Conservation (phyloP, 495 filamentous ascomycete species). For the Penicillium roqueforti region DNA sequence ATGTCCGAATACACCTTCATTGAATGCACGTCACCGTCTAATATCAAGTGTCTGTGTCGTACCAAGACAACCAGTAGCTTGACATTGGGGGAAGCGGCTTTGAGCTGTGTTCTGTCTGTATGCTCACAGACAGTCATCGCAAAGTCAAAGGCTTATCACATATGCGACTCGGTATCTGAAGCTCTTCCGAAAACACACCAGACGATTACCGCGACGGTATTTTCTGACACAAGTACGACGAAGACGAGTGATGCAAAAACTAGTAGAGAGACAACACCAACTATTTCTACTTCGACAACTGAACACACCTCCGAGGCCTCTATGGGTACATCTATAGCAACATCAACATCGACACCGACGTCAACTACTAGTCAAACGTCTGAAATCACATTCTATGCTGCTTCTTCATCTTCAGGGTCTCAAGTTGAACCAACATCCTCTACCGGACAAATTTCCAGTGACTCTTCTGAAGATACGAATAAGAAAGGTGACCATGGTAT, state of each 20-base stretch:
- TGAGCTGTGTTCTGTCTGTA: conserved; percentile 55
- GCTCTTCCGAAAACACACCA: conserved; percentile 57
- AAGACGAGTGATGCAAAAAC: conserved; percentile 13
- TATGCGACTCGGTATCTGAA: conserved; percentile 52
- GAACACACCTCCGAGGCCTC: not conserved
- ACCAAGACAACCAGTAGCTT: conserved; percentile 56
- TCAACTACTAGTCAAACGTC: conserved; percentile 3
- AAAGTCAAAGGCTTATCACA: conserved; percentile 45
- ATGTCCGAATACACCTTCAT: conserved; percentile 48
- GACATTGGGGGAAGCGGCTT: conserved; percentile 64
- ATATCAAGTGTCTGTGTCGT: conserved; percentile 60
- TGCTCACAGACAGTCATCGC: conserved; percentile 31
- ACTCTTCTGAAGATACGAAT: not conserved
- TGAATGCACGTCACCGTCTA: conserved; percentile 43
- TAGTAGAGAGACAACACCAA: not conserved
- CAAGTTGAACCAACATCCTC: not conserved
- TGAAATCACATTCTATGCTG: not conserved
- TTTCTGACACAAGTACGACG: conserved; percentile 32
- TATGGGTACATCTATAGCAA: not conserved
- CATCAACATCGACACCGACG: conserved; percentile 1
- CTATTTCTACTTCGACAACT: conserved; percentile 7
- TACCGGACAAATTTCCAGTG: not conserved
- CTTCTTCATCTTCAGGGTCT: not conserved
- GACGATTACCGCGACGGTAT: conserved; percentile 56
- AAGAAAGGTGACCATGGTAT: conserved; percentile 19